Conservation (phyloP, 2,329 filamentous ascomycete species). For the Arthrinium phaeospermum region DNA sequence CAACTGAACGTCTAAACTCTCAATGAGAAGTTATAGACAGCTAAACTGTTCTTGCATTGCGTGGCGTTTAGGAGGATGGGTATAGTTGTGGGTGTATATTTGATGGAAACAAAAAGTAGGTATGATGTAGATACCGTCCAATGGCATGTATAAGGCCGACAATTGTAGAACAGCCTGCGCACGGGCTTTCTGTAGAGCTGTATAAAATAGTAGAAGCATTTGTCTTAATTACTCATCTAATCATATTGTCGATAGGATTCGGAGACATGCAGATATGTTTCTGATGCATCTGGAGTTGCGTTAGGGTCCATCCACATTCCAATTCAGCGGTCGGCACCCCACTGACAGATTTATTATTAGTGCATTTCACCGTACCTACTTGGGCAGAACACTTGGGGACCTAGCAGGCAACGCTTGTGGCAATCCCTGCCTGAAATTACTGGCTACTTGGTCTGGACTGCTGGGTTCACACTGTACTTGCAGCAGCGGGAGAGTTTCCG, state of each 20-base stretch:
- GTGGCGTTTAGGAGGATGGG: not conserved
- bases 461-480: not conserved
- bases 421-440: not conserved
- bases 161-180: not conserved
- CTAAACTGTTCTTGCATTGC: constrained; percentile 16
- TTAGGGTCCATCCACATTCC: not conserved
- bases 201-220: not conserved
- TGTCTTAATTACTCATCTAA: not conserved
- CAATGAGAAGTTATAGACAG: not conserved
- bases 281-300: not conserved
- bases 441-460: not conserved
- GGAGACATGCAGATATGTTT: not conserved
- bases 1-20: constrained; percentile 44
- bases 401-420: not conserved
- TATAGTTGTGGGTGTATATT: constrained; percentile 3
- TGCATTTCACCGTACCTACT: not conserved
- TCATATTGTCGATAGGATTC: not conserved
- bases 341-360: not conserved
- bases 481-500: not conserved
- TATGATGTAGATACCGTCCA: not conserved
- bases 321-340: not conserved
- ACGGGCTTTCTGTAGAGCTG: not conserved
- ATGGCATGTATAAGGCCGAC: not conserved
- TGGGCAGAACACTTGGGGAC: not conserved
- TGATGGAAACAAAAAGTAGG: not conserved